Evolutionary conservation across 2,329 filamentous ascomycete species (phyloP), one percentile per base, ranked within the genome.

Genomic region (Fusarium annulatum): DNA sequence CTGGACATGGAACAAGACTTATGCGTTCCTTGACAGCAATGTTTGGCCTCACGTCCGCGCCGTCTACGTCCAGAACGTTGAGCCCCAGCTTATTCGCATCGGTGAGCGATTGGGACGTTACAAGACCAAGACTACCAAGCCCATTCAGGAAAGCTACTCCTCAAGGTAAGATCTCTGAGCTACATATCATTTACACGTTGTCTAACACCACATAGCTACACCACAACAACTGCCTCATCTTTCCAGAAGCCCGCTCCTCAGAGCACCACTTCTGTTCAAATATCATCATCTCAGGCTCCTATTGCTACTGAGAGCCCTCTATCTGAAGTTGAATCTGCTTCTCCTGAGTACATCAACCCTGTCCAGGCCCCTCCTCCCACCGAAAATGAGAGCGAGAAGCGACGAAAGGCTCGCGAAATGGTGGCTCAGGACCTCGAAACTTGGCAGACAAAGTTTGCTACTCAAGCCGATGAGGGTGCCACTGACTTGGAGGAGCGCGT

Each of bases 81-180:
- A 98, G 84, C 97, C 97, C 19, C 97, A 99, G 82, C 88, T 99
- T 19, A 89, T 96, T 64, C 94, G 95, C 77, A 98, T 99, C 78
- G 94, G 94, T 18, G 93, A 98, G 84, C 91, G 95, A 51, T 88
- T 99, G 16, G 95, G 95, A 45, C 88, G 93, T 53, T 94, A 95
- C 82, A 91, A 87, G 73, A 52, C 83, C 26, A 81, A 81, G 67
- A 76, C 77, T 10, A 76, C 77, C 10, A 82, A 80, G 71, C 76
- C 84, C 71, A 36, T 67, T n/a, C 55, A 71, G 46, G 69, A 76
- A 10, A 65, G 48, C 38, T 36, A 69, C 36, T 55, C 69, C 30
- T 58, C 74, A n/a, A 69, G 69, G 76, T 77, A 48, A 62, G 65
- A 36, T 36, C 26, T 18, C 9, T 6, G 23, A 9, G 15, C 49